Percentiles rank a stretch among this genome's conserved stretches.
Conservation (phyloP, 371 early-diverging fungal genomes). For the Rhizopus stolonifer region DNA sequence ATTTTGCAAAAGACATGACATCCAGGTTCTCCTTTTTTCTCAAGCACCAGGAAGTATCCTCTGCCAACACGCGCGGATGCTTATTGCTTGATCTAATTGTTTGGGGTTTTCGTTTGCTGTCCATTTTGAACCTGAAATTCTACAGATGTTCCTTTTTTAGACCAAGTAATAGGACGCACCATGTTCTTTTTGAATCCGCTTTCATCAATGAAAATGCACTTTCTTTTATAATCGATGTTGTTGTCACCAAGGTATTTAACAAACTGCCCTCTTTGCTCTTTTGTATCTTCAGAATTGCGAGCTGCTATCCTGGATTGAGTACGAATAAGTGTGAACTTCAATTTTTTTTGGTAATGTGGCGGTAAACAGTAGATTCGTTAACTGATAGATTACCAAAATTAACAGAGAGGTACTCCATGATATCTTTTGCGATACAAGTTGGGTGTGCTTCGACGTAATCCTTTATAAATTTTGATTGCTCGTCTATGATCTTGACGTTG, state of each 20-base stretch:
- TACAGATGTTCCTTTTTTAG: slow-evolving; percentile 11
- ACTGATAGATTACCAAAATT: slow-evolving; percentile 5
- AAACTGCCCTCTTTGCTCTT: not conserved
- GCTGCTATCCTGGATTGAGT: not conserved
- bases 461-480: slow-evolving; percentile 5
- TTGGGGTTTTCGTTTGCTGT: slow-evolving; percentile 10
- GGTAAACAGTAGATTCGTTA: not conserved
- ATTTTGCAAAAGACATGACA: slow-evolving; percentile 9
- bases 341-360: too few species aligned
- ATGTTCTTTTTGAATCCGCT: slow-evolving; percentile 1
- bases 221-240: not conserved
- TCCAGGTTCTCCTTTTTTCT: slow-evolving; percentile 6
- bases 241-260: not conserved
- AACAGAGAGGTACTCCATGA: slow-evolving; percentile 3
- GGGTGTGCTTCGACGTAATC: slow-evolving; percentile 4
- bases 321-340: not conserved
- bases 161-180: slow-evolving; percentile 5
- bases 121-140: slow-evolving; percentile 18
- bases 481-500: too few species aligned
- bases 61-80: slow-evolving; percentile 13
- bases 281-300: slow-evolving; percentile 4
- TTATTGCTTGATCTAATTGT: slow-evolving; percentile 10
- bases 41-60: slow-evolving; percentile 13
- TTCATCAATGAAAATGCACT: not conserved
- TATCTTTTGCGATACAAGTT: slow-evolving; percentile 16